phyloP scores from a whole-genome alignment of 768 basidiomycete species.

The Mycena indigotica region DNA sequence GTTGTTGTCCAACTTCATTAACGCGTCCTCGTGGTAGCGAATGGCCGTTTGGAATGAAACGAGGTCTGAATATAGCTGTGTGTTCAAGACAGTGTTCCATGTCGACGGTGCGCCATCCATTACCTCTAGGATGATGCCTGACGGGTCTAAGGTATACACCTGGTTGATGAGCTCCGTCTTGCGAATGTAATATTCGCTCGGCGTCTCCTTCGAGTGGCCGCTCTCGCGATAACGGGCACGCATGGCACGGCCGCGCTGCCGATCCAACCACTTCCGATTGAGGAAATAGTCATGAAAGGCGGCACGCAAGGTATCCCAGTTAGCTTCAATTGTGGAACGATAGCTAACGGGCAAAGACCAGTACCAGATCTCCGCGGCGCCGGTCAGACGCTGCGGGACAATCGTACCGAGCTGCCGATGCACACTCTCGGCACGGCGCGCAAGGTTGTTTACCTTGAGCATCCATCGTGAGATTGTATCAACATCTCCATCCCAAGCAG shows the following conservation, averaged over 20 bases:
- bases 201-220: conserved; percentile 5
- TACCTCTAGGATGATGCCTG: conserved; percentile 10
- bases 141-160: conserved; percentile 8
- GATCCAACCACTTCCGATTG: conserved; percentile 7
- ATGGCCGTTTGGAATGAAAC: conserved; percentile 27
- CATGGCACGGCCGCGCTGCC: neutral
- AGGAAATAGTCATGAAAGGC: conserved; percentile 9
- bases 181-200: conserved; percentile 18
- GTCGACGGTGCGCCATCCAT: conserved; percentile 13
- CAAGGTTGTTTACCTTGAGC: conserved; percentile 4
- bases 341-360: neutral
- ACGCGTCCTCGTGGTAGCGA: conserved; percentile 26
- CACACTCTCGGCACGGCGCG: neutral
- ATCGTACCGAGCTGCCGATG: neutral
- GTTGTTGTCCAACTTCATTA: conserved; percentile 14
- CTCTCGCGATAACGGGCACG: conserved; percentile 3
- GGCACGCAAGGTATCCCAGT: neutral
- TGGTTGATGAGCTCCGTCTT: conserved; percentile 10
- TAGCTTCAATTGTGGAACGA: neutral
- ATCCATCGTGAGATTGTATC: conserved; percentile 3
- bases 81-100: conserved; percentile 19
- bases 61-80: conserved; percentile 23
- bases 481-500: conserved; percentile 11
- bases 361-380: conserved; percentile 1
- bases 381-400: neutral